Base-by-base conservation (phyloP, 2,329 filamentous ascomycete species). In the Fusarium citri region DNA sequence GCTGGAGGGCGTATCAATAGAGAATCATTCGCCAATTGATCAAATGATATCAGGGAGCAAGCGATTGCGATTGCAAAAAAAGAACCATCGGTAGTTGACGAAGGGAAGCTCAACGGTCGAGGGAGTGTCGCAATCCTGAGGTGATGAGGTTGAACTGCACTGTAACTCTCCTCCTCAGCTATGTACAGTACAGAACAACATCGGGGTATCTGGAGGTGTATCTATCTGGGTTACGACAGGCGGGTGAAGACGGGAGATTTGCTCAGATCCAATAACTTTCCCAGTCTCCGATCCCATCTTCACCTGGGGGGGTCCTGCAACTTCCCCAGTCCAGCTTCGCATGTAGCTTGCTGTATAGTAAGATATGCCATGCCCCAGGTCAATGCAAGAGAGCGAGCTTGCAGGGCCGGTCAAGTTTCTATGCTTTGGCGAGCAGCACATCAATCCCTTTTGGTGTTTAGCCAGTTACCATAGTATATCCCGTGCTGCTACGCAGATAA, bases 211-310 rank as follows among this genome's bases (percentile, higher is more conserved):
- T 34, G 47, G 49, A 63, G 57, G 42, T 51, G 45, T 55, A 64
- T 64, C 48, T 42, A 55, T 60, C 54, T 64, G 42, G 34, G 30
- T 56, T 68, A n/a, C 54, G 45, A 64, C 67, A 60, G 63, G 67
- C 40, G 63, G 56, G 42, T 50, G 49, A 69, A 59, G 66, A 56
- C 57, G 53, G 53, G 41, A 63, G 50, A 43, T 26, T 28, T 55
- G 45, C 48, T 31, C n/a, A 60, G 30, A 42, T 61, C 55, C 47
- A 66, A 61, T 66, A 40, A 45, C 30, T 40, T 62, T 22, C 26
- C 60, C 51, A 20, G 48, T 65, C 18, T 65, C 60, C 53, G 62
- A 65, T 65, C 41, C 41, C 37, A 59, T 65, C 50, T 62, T 49
- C 47, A 50, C 37, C 22, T 37, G n/a, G 55, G 41, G 40, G 41